Percentiles rank a stretch among this genome's conserved stretches.
These are phyloP conservation scores for Nematocida homosporus DNA, from an alignment of 371 early-diverging fungal species.

Conservation along the genomic window DNA sequence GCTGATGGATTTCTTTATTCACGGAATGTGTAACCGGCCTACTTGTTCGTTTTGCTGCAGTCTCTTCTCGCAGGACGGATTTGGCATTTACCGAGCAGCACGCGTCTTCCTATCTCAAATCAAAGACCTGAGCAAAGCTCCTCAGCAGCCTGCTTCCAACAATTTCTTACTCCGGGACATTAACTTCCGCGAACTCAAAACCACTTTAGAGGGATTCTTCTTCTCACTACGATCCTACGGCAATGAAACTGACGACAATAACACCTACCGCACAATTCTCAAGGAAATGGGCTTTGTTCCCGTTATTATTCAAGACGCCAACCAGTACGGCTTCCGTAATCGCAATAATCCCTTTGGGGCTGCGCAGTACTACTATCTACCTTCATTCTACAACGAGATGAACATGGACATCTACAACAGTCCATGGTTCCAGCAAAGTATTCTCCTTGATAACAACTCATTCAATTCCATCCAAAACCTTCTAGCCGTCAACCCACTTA, in stretches of 20 bases:
- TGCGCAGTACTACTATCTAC: neutral
- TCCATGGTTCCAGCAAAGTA: no score
- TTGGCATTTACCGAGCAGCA: constrained; percentile 1
- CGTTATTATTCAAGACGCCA: neutral
- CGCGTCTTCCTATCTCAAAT: neutral
- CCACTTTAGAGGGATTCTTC: neutral
- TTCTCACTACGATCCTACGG: neutral
- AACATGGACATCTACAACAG: neutral
- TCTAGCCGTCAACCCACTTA: neutral
- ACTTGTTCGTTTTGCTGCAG: constrained; percentile 9
- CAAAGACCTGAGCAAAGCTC: neutral
- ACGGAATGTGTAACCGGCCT: constrained; percentile 2
- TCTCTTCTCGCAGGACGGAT: constrained; percentile 7
- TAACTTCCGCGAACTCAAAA: neutral
- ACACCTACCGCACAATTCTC: neutral
- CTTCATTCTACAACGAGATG: neutral
- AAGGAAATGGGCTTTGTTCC: neutral
- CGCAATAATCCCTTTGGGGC: neutral
- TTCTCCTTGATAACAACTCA: no score
- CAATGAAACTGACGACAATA: neutral
- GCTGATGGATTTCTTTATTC: constrained; percentile 7
- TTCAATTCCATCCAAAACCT: neutral
- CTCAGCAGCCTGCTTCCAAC: neutral
- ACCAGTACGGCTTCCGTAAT: neutral
- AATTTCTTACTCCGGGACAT: neutral